phyloP scores from a whole-genome alignment of 345 rosid species.

The sweet orange (Citrus sinensis) region DVS_A1.0 CM039165.1:21012501-21013000 shows the following conservation, averaged over 20 bases:
- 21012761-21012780: slow-evolving; percentile 70
- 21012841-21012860: slow-evolving; percentile 74
- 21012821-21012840: slow-evolving; percentile 88
- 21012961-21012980: neutral
- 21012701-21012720: slow-evolving; percentile 86
- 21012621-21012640: neutral
- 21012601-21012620: neutral
- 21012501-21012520: neutral
- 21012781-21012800: slow-evolving; percentile 72
- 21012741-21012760: slow-evolving; percentile 79
- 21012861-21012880: slow-evolving; percentile 84
- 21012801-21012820: slow-evolving; percentile 87
- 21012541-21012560: neutral
- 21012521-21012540: neutral
- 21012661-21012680: neutral
- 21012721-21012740: slow-evolving; percentile 69
- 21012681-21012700: neutral
- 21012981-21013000: neutral
- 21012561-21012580: too few relatives aligned
- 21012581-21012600: too few relatives aligned
- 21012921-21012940: too few relatives aligned
- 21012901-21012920: slow-evolving; percentile 21
- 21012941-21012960: neutral
- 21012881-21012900: slow-evolving; percentile 81
- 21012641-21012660: too few relatives aligned